Percentiles rank a stretch among this genome's conserved stretches.
These are phyloP conservation scores for Blastobotrys apis DNA, from an alignment of 1,139 yeast genomes.

Conservation along the genomic window DNA sequence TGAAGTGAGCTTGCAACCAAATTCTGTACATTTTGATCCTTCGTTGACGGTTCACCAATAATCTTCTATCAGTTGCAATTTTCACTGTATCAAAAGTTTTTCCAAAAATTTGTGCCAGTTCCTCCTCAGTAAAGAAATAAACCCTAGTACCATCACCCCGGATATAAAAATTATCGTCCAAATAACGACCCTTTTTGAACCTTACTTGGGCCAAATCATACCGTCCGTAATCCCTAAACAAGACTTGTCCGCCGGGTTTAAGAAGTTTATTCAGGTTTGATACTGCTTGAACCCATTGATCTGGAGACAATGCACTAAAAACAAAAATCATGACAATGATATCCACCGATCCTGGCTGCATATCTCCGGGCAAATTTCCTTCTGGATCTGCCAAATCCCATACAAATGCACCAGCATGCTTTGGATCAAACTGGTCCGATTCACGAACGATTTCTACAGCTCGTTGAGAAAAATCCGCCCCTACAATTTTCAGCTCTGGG, in stretches of 20 bases:
- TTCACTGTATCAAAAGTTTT: constrained; percentile 58
- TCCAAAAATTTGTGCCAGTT: constrained; percentile 70
- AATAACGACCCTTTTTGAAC: constrained; percentile 78
- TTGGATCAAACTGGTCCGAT: constrained; percentile 57
- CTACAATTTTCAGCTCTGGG: constrained; percentile 66
- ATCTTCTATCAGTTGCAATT: constrained; percentile 85
- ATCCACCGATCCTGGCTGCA: constrained; percentile 79
- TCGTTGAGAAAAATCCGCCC: constrained; percentile 85
- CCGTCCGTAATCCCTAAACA: constrained; percentile 92
- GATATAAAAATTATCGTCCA: constrained; percentile 90
- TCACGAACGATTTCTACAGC: constrained; percentile 81
- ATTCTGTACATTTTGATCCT: constrained; percentile 92
- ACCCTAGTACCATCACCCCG: constrained; percentile 98
- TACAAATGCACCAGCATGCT: constrained; percentile 75
- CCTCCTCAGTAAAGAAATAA: constrained; percentile 93
- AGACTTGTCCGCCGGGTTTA: constrained; percentile 88
- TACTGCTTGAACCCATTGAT: constrained; percentile 84
- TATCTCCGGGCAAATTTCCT: constrained; percentile 73
- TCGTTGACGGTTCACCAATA: constrained; percentile 87
- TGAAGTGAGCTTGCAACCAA: constrained; percentile 91
- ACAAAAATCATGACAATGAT: constrained; percentile 91
- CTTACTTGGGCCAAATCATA: constrained; percentile 94
- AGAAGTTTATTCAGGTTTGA: constrained; percentile 62
- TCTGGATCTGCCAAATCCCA: constrained; percentile 84
- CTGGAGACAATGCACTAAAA: constrained; percentile 86